Evolutionary conservation across 257 asterid species (phyloP), one percentile per base, ranked within the genome.

Genomic region (Plantago elongata): DNA sequence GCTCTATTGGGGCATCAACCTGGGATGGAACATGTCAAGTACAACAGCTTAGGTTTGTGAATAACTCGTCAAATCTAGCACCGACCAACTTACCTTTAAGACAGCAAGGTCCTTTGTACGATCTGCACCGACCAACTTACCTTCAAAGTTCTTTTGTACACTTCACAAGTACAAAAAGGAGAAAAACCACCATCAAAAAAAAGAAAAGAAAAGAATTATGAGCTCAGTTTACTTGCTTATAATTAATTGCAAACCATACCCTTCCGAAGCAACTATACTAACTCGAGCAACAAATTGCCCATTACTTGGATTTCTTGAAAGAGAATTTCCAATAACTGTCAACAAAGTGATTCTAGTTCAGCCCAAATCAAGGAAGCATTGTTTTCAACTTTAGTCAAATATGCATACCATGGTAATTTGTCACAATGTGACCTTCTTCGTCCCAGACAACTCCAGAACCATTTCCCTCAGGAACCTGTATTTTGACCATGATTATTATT

Each of bases 361-460:
- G 66, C 69, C n/a, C 22, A 62, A 61, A 48, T 17, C 63, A 11
- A 16, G 6, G 59, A 15, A 47, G 18, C 57, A 65, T 17, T 45
- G 15, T 54, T 62, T 45, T 13, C 38, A 45, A 34, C 10, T 45
- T 57, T 27, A 8, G 29, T 15, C 9, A 56, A 38, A 14, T 48
- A 29, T 51, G 47, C 56, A 62, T 89, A 92, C 99, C 99, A n/a
- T 92, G 99, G 69, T 86, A 92, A 75, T 92, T 92, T 61, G 99
- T 92, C 17, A 92, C 93, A 72, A 92, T 86, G 76, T 92, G 97
- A 57, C 99, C 99, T 63, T 77, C 84, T 5, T 74, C 85, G 74
- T 92, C 99, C 99, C 99, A 92, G 44, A 92, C 92, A 44, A 89
- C 90, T 65, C 98, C 98, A 0, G 98, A 91, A 46, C 98, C 98